phyloP scores from a whole-genome alignment of 106 monocot genomes.

The Agapanthus africanus region DNA sequence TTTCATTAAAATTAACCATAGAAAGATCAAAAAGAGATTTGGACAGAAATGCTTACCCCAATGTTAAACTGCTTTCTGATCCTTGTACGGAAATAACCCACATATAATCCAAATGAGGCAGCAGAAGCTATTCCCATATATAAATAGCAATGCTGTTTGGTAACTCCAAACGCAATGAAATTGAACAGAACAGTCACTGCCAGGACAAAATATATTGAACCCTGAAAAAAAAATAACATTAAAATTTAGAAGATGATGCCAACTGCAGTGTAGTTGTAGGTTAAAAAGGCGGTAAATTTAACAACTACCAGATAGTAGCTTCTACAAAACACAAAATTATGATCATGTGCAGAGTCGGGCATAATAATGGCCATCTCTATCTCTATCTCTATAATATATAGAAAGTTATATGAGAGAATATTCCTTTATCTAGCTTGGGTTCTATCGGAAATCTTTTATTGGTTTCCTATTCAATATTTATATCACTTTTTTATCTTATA shows the following conservation, averaged over 20 bases:
- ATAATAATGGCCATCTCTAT: too few species aligned
- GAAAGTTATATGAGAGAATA: too few species aligned
- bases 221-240: conserved; percentile 25
- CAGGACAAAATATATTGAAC: conserved; percentile 43
- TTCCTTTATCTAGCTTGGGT: too few species aligned
- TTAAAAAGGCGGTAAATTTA: too few species aligned
- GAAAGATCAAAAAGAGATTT: neutral
- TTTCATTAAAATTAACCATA: neutral
- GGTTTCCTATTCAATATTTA: too few species aligned
- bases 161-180: conserved; percentile 57
- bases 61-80: conserved; percentile 81
- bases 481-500: too few species aligned
- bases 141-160: conserved; percentile 31
- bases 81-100: conserved; percentile 64
- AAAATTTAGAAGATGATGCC: neutral
- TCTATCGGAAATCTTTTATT: too few species aligned
- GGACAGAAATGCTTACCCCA: conserved; percentile 36
- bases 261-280: too few species aligned
- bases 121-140: conserved; percentile 47
- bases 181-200: conserved; percentile 29
- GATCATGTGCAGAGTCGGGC: too few species aligned
- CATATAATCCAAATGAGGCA: conserved; percentile 40
- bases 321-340: too few species aligned
- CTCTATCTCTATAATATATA: too few species aligned
- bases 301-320: too few species aligned